Evolutionary conservation across 768 basidiomycete species (phyloP).

Genomic region (Termitomyces sp.): DNA sequence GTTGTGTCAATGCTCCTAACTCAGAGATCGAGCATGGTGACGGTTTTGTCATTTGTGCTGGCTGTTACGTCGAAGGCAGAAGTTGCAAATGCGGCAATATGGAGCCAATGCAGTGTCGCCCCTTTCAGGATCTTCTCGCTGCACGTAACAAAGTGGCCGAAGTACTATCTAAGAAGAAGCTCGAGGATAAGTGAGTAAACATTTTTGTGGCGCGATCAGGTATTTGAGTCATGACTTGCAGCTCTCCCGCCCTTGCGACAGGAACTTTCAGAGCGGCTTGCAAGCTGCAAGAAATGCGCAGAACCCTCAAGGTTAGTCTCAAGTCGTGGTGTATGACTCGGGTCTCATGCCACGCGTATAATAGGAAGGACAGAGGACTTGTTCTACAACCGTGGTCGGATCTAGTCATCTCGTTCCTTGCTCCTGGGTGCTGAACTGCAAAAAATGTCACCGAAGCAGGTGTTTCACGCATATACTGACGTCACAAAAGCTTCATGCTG

Average conservation of each 20-base stretch:
- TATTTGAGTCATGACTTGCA: not conserved
- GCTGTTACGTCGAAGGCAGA: slow-evolving; percentile 75
- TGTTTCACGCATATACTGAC: slow-evolving; percentile 35
- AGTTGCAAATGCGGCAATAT: slow-evolving; percentile 60
- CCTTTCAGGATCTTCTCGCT: slow-evolving; percentile 38
- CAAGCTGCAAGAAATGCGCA: slow-evolving; percentile 17
- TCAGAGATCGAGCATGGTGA: slow-evolving; percentile 24
- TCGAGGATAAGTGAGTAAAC: not conserved
- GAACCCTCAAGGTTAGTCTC: slow-evolving; percentile 5
- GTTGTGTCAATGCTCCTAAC: slow-evolving; percentile 26
- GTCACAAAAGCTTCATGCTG: slow-evolving; percentile 28
- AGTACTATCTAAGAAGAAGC: slow-evolving; percentile 5
- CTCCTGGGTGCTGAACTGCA: slow-evolving; percentile 28
- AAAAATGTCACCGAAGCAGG: slow-evolving; percentile 29
- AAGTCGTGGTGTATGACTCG: not conserved
- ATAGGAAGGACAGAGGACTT: slow-evolving; percentile 10
- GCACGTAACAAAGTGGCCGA: slow-evolving; percentile 29
- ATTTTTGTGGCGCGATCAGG: not conserved
- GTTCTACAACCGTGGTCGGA: slow-evolving; percentile 2
- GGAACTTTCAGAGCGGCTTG: slow-evolving; percentile 25
- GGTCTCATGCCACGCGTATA: not conserved
- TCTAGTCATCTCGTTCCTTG: slow-evolving; percentile 16
- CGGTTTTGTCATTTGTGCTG: slow-evolving; percentile 54
- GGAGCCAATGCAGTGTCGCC: slow-evolving; percentile 53
- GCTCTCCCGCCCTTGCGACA: not conserved